A percentile compares a stretch with the other conserved stretches of the same genome.
Evolutionary conservation across 257 asterid genomes (phyloP).

Genomic region (Voacanga thouarsii): DNA sequence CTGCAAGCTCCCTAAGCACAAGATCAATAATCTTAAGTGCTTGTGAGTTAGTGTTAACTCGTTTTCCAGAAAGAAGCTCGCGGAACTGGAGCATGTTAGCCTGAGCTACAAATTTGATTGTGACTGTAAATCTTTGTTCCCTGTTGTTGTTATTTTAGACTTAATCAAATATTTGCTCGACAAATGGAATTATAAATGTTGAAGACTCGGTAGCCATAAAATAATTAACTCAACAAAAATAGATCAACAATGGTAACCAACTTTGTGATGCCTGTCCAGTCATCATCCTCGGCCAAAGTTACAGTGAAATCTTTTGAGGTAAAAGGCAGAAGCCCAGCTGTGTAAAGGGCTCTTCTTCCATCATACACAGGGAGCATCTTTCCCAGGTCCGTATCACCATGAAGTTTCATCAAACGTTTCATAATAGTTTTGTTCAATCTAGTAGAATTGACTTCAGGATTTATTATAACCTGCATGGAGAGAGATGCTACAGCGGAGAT

Average conservation of each 20-base stretch:
- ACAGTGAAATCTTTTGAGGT: constrained; percentile 37
- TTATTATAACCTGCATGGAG: constrained; percentile 37
- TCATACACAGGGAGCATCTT: constrained; percentile 51
- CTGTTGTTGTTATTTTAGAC: constrained; percentile 22
- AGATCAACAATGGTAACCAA: constrained; percentile 2
- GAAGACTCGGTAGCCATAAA: background rate
- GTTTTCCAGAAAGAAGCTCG: constrained; percentile 36
- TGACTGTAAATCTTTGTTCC: constrained; percentile 35
- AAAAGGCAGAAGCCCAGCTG: constrained; percentile 53
- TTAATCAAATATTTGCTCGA: background rate
- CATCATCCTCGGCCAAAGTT: constrained; percentile 38
- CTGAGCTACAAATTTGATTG: constrained; percentile 43
- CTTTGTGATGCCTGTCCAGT: constrained; percentile 37
- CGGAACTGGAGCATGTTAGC: constrained; percentile 41
- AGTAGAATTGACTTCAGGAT: constrained; percentile 45
- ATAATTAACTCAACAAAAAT: background rate
- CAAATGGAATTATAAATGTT: background rate
- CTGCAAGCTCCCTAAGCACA: constrained; percentile 49
- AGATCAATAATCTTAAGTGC: constrained; percentile 49
- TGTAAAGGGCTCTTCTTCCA: constrained; percentile 50
- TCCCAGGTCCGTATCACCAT: constrained; percentile 44
- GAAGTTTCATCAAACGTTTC: constrained; percentile 42
- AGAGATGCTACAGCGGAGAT: background rate
- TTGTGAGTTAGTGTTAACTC: constrained; percentile 41
- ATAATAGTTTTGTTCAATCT: constrained; percentile 49